These are phyloP conservation scores for Saccharum hybrid DNA, from an alignment of 202 grass and related monocot genomes.

Conservation along the genomic window DNA sequence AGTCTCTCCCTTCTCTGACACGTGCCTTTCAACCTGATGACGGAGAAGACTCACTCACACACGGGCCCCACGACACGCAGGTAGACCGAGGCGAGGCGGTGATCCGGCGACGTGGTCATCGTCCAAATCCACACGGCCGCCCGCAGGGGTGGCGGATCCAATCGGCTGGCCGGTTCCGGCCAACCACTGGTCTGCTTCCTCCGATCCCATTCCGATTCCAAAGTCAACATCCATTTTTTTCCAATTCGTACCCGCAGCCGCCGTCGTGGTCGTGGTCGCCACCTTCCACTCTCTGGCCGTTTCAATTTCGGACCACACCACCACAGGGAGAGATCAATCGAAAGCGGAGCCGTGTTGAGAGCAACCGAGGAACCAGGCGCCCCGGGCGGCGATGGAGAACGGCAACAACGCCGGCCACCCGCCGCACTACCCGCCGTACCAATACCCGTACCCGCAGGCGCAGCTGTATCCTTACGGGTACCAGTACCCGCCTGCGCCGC, in stretches of 20 bases:
- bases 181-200: not conserved
- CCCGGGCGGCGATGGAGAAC: constrained; percentile 53
- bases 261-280: constrained; percentile 26
- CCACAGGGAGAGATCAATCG: not conserved
- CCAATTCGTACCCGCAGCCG: not conserved
- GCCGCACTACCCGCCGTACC: constrained; percentile 44
- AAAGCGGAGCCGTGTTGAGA: not conserved
- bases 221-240: no score
- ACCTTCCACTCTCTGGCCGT: no score
- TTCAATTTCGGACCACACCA: no score
- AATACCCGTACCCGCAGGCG: constrained; percentile 42
- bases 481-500: constrained; percentile 36
- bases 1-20: not conserved
- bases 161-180: not conserved
- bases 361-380: not conserved
- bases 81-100: not conserved
- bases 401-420: constrained; percentile 34
- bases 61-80: no score
- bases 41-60: not conserved
- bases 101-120: constrained; percentile 23
- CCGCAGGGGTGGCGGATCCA: constrained; percentile 5
- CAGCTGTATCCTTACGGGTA: constrained; percentile 36
- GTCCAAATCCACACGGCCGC: constrained; percentile 4
- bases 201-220: no score
- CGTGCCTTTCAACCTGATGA: not conserved